Percentiles rank a stretch among this genome's conserved stretches.
phyloP scores from a whole-genome alignment of 352 stramenopile genomes.

The Aphanomyces invadans region DNA sequence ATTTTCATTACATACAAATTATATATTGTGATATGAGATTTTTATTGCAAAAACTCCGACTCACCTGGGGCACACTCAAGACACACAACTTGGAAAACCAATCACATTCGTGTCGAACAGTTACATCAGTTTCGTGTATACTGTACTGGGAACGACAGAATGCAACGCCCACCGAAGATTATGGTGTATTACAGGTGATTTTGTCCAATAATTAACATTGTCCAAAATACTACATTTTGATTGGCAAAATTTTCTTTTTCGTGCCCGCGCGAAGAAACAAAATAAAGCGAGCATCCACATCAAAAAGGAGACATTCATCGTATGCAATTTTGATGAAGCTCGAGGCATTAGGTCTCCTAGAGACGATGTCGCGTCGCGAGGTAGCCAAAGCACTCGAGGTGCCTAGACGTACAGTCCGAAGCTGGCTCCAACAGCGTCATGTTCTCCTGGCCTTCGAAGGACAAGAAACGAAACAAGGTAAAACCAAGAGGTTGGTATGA shows the following conservation, averaged over 20 bases:
- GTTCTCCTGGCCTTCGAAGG: background rate
- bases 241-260: conserved; percentile 1
- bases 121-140: no score
- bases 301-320: background rate
- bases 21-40: no score
- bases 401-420: background rate
- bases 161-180: conserved; percentile 4
- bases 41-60: no score
- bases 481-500: background rate
- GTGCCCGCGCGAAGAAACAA: background rate
- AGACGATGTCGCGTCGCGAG: background rate
- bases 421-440: background rate
- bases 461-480: background rate
- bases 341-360: background rate
- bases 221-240: background rate
- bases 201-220: background rate
- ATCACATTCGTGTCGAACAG: no score
- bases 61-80: no score
- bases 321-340: background rate
- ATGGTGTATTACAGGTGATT: background rate
- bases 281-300: background rate
- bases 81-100: no score
- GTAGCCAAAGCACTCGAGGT: background rate
- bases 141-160: background rate
- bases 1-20: no score